Evolutionary conservation across 805 yeast genomes (phyloP).

Genomic region (Priceomyces castillae): DNA sequence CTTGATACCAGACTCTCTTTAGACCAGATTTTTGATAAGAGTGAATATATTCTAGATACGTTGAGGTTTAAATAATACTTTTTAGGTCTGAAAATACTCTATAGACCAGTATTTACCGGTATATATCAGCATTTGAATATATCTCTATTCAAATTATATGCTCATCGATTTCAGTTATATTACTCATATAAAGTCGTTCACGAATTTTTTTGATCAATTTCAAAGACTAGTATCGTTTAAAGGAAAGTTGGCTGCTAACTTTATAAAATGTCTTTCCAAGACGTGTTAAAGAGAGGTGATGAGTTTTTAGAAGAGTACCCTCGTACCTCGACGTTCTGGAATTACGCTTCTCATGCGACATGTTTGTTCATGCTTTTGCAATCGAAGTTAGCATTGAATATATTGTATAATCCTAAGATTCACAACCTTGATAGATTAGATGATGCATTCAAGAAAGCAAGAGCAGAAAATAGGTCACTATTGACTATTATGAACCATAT

Average conservation of each 20-base stretch:
- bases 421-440: constrained; percentile 64
- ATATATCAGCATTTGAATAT: too few relatives aligned
- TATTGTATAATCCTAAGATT: constrained; percentile 63
- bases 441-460: constrained; percentile 58
- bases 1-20: constrained; percentile 4
- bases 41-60: background rate
- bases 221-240: too few relatives aligned
- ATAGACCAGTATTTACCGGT: too few relatives aligned
- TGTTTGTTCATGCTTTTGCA: constrained; percentile 62
- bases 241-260: background rate
- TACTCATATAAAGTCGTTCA: too few relatives aligned
- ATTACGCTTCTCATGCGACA: constrained; percentile 62
- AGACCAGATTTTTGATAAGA: constrained; percentile 2
- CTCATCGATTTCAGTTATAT: background rate
- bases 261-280: constrained; percentile 62
- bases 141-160: too few relatives aligned
- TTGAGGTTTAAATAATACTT: too few relatives aligned
- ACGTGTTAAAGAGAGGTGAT: constrained; percentile 70
- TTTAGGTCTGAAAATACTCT: too few relatives aligned
- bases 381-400: constrained; percentile 58
- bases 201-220: background rate
- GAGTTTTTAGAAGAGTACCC: constrained; percentile 66
- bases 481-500: constrained; percentile 90
- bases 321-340: constrained; percentile 59
- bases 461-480: constrained; percentile 67